Conservation (phyloP, 345 rosid genomes). For the Lepidium aucheri region DNA sequence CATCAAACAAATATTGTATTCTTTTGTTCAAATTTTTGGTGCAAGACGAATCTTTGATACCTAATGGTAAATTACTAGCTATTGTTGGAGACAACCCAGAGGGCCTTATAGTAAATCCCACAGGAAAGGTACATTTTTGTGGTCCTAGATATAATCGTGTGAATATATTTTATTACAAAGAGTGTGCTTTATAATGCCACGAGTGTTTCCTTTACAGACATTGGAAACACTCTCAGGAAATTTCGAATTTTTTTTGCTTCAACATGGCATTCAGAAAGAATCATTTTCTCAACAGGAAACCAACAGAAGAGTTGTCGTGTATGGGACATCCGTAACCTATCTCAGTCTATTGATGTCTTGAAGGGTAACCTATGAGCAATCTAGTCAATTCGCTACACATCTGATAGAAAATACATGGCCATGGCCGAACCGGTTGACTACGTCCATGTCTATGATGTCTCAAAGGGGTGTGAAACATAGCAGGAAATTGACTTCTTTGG, state of each 20-base stretch:
- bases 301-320: constrained; percentile 81
- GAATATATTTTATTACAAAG: not conserved
- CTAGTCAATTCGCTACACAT: constrained; percentile 58
- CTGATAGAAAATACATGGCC: constrained; percentile 70
- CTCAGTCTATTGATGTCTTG: constrained; percentile 47
- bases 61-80: constrained; percentile 57
- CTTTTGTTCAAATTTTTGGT: not conserved
- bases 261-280: constrained; percentile 68
- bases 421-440: constrained; percentile 84
- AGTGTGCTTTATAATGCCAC: no score
- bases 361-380: constrained; percentile 81
- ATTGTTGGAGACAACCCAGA: constrained; percentile 73
- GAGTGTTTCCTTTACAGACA: constrained; percentile 28
- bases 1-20: not conserved
- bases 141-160: not conserved
- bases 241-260: constrained; percentile 78
- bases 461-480: constrained; percentile 50
- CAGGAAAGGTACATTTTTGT: constrained; percentile 49
- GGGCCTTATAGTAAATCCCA: constrained; percentile 55
- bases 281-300: constrained; percentile 70
- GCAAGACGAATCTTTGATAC: constrained; percentile 69
- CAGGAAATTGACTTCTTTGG: constrained; percentile 84
- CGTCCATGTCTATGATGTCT: constrained; percentile 61
- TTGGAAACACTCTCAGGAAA: constrained; percentile 46
- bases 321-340: constrained; percentile 64